A percentile compares a stretch with the other conserved stretches of the same genome.
phyloP scores from a whole-genome alignment of 1,284 basidiomycete species.

The Clitocybe nebularis region DNA sequence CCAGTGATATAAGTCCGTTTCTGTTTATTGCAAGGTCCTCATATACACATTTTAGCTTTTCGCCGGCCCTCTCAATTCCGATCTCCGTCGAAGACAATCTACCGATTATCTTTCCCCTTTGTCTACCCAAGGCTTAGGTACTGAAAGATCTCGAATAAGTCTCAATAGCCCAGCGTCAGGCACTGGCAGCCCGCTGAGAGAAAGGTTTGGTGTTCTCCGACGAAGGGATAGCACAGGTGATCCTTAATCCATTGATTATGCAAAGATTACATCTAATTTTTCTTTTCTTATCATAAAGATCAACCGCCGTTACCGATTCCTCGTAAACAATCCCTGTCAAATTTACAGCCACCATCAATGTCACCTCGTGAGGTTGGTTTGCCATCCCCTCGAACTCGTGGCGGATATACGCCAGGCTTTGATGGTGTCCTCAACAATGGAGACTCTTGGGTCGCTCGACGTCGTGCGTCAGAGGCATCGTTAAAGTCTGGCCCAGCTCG shows the following conservation, averaged over 20 bases:
- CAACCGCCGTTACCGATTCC: conserved; percentile 35
- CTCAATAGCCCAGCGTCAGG: conserved; percentile 41
- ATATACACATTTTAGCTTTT: conserved; percentile 50
- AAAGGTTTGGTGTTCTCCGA: conserved; percentile 60
- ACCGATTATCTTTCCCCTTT: conserved; percentile 62
- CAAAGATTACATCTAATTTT: no score
- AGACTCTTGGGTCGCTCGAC: conserved; percentile 63
- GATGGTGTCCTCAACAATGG: conserved; percentile 67
- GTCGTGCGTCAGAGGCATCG: conserved; percentile 52
- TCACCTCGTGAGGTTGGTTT: conserved; percentile 58
- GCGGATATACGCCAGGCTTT: conserved; percentile 55
- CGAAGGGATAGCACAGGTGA: conserved; percentile 68
- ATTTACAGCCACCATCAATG: conserved; percentile 44
- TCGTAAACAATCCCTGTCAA: conserved; percentile 69
- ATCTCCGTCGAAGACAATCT: conserved; percentile 76
- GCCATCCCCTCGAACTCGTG: conserved; percentile 60
- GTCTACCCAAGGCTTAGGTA: conserved; percentile 39
- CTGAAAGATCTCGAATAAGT: conserved; percentile 56
- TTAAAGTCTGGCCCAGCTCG: conserved; percentile 36
- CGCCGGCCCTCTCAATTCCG: conserved; percentile 71
- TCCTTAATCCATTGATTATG: conserved; percentile 10
- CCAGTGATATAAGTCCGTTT: conserved; percentile 16
- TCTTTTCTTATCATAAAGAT: conserved; percentile 23
- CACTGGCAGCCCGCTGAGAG: conserved; percentile 56
- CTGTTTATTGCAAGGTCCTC: conserved; percentile 14